These are phyloP conservation scores for Daldinia sp. DNA, from an alignment of 2,329 filamentous ascomycete genomes.

Conservation along the genomic window DNA sequence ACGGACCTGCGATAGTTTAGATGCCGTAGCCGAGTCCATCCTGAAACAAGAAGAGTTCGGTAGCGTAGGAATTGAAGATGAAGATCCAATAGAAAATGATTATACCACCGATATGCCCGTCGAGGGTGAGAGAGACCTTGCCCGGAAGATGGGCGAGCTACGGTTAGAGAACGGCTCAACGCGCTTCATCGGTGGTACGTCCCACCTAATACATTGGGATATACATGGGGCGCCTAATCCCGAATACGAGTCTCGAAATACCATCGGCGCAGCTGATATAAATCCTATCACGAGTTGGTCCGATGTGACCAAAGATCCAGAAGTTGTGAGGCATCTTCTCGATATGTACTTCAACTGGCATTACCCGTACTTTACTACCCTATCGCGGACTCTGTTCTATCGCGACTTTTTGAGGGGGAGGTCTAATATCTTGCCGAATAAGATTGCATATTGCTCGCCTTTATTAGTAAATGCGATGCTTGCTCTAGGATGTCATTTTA, in stretches of 20 bases:
- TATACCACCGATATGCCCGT: constrained; percentile 57
- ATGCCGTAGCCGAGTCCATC: constrained; percentile 66
- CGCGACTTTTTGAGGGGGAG: constrained; percentile 83
- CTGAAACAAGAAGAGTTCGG: constrained; percentile 59
- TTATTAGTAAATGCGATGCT: constrained; percentile 94
- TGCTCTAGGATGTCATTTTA: constrained; percentile 93
- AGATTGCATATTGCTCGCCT: constrained; percentile 84
- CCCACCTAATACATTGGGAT: constrained; percentile 87
- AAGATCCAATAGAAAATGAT: constrained; percentile 59
- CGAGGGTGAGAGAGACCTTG: constrained; percentile 80
- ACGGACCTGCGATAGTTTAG: constrained; percentile 81
- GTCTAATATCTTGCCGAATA: constrained; percentile 62
- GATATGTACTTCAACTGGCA: constrained; percentile 99
- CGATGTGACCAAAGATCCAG: constrained; percentile 80
- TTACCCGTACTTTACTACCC: constrained; percentile 93
- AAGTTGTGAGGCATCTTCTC: constrained; percentile 86
- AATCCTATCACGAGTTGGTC: constrained; percentile 90
- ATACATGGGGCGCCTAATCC: constrained; percentile 58
- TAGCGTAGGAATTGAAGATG: constrained; percentile 52
- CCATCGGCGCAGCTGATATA: constrained; percentile 63
- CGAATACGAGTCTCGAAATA: constrained; percentile 60
- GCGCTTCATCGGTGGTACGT: constrained; percentile 93
- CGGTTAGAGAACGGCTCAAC: constrained; percentile 87
- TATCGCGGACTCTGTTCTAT: constrained; percentile 89
- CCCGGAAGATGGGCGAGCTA: constrained; percentile 93